Evolutionary conservation across 78 protist genomes (phyloP).

Genomic region (Cyanophora paradoxa): DNA sequence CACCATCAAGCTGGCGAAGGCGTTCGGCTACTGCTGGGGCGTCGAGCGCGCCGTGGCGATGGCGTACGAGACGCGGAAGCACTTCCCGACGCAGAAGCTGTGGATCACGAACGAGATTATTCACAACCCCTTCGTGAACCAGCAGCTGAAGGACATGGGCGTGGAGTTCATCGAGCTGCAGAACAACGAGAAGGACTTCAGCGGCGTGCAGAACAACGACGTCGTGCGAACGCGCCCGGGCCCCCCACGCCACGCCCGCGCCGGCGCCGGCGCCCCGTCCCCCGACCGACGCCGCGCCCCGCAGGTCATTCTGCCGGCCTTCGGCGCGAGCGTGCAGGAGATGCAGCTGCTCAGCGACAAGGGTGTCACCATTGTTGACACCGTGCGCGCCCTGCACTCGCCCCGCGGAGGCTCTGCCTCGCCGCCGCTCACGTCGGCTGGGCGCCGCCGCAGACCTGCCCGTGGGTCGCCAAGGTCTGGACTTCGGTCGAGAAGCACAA

Average conservation of each 20-base stretch:
- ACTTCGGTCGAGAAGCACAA: slow-evolving; percentile 29
- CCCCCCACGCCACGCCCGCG: too few species aligned
- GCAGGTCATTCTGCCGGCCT: slow-evolving; percentile 47
- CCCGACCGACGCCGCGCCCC: too few species aligned
- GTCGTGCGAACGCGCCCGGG: too few species aligned
- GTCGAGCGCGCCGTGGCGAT: slow-evolving; percentile 44
- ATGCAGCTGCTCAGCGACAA: slow-evolving; percentile 28
- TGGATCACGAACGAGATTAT: slow-evolving; percentile 44
- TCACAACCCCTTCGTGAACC: slow-evolving; percentile 41
- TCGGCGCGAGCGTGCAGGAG: slow-evolving; percentile 42
- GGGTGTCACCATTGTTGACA: slow-evolving; percentile 31
- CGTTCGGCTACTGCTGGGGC: slow-evolving; percentile 47
- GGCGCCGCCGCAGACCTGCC: too few species aligned
- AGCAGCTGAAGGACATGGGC: slow-evolving; percentile 10
- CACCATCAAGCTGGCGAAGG: slow-evolving; percentile 15
- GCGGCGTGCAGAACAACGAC: not conserved
- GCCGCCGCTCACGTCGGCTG: too few species aligned
- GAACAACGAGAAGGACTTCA: slow-evolving; percentile 3
- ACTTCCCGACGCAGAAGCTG: slow-evolving; percentile 6
- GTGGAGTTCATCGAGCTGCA: slow-evolving; percentile 12
- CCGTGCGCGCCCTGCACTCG: too few species aligned
- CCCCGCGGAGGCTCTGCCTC: too few species aligned
- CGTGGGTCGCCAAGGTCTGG: slow-evolving; percentile 53
- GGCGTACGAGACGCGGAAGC: slow-evolving; percentile 22
- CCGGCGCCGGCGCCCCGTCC: too few species aligned